Conservation (phyloP, 164 flowering plant species). For the Amborella trichopoda region DNA sequence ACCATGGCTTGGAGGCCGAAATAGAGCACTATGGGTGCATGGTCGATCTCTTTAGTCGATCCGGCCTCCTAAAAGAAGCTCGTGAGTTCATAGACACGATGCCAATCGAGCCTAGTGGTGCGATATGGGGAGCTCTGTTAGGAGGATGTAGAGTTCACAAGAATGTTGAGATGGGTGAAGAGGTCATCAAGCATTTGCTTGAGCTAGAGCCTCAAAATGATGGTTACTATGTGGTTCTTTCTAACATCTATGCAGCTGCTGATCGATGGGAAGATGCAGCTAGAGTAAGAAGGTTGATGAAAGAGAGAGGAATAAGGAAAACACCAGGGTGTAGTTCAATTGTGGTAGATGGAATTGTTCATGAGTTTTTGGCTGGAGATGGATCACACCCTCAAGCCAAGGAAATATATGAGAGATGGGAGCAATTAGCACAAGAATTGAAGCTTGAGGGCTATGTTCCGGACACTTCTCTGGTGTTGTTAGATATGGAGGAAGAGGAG, state of each 20-base stretch:
- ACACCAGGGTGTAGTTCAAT: conserved; percentile 55
- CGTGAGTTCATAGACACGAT: conserved; percentile 38
- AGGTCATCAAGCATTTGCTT: conserved; percentile 39
- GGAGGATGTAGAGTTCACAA: conserved; percentile 59
- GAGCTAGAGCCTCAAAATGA: conserved; percentile 44
- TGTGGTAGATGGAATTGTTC: conserved; percentile 28
- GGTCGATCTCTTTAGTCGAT: conserved; percentile 56
- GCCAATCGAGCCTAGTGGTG: conserved; percentile 44
- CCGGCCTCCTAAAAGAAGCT: conserved; percentile 53
- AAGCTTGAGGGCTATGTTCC: conserved; percentile 43
- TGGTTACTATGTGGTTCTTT: conserved; percentile 52
- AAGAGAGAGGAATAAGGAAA: conserved; percentile 40
- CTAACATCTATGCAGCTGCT: conserved; percentile 52
- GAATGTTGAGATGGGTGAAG: conserved; percentile 42
- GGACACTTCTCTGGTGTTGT: conserved; percentile 38
- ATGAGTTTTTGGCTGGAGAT: conserved; percentile 60
- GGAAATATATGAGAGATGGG: conserved; percentile 36
- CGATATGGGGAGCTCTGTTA: conserved; percentile 59
- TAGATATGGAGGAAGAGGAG: conserved; percentile 42
- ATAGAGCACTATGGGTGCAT: conserved; percentile 62
- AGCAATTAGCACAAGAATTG: conserved; percentile 26
- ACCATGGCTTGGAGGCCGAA: conserved; percentile 29
- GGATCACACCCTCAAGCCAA: conserved; percentile 33
- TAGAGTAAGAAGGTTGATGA: conserved; percentile 46
- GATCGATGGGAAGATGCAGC: conserved; percentile 47